Conservation (phyloP, 169 alveolate species). For the Theileria annulata region DNA sequence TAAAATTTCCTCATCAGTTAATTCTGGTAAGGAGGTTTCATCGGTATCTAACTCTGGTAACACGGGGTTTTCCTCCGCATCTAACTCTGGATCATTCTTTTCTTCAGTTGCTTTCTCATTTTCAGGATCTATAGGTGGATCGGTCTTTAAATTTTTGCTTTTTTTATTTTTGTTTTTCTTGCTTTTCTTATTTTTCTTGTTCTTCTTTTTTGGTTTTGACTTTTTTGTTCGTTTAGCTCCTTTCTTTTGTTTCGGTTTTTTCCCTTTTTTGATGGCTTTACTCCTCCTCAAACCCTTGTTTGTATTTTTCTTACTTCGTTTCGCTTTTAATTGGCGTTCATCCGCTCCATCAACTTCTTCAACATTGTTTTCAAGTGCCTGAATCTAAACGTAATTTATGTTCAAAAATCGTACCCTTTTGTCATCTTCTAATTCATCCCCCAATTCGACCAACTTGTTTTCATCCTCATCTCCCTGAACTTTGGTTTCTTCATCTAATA, state of each 20-base stretch:
- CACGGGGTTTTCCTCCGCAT: not conserved
- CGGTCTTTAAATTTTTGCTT: too few relatives aligned
- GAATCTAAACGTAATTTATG: not conserved
- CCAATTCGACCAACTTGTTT: not conserved
- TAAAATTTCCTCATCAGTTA: too few relatives aligned
- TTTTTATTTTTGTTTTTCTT: slow-evolving; percentile 15
- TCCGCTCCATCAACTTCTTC: not conserved
- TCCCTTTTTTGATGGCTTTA: slow-evolving; percentile 1
- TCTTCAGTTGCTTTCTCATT: not conserved
- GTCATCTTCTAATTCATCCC: too few relatives aligned
- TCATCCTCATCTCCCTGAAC: not conserved
- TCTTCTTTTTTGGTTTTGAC: slow-evolving; percentile 3
- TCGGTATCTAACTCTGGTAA: not conserved
- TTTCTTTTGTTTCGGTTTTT: slow-evolving; percentile 18
- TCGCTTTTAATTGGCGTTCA: not conserved
- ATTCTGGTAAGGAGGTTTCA: not conserved
- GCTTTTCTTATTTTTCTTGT: slow-evolving; percentile 21
- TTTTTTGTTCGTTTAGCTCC: slow-evolving; percentile 3
- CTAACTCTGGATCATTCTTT: not conserved
- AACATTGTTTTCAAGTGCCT: not conserved
- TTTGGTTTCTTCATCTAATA: not conserved
- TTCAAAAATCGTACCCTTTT: too few relatives aligned
- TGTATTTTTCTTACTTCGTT: slow-evolving; percentile 14
- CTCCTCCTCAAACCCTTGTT: slow-evolving; percentile 3
- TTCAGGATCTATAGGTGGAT: not conserved